Evolutionary conservation across 768 basidiomycete genomes (phyloP).

Genomic region (Rhizopogon rudus): DNA sequence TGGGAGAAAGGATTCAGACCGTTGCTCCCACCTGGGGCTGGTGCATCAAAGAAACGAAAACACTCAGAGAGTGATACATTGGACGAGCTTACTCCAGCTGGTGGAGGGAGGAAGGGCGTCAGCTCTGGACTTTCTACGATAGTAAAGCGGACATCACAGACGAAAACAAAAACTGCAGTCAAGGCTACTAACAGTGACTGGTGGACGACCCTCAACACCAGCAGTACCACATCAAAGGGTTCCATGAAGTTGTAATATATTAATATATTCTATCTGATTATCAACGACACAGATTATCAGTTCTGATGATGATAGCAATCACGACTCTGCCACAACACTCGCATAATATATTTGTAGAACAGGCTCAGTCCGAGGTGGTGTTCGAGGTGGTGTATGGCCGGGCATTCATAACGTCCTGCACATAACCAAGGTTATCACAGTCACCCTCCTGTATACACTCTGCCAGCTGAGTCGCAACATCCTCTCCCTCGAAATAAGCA

Average conservation of each 20-base stretch:
- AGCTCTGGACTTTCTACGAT: constrained; percentile 59
- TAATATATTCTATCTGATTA: neutral
- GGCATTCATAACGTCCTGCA: no score
- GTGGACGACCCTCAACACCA: neutral
- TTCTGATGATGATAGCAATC: no score
- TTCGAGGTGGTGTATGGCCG: no score
- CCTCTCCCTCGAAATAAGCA: constrained; percentile 49
- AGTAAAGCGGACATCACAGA: constrained; percentile 24
- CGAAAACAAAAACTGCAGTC: neutral
- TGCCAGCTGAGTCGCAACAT: no score
- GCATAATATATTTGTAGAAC: no score
- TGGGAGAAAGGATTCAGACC: constrained; percentile 61
- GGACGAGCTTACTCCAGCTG: constrained; percentile 27
- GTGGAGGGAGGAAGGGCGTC: constrained; percentile 56
- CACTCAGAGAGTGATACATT: constrained; percentile 1
- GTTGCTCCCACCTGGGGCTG: neutral
- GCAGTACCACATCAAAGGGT: neutral
- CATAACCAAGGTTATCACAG: no score
- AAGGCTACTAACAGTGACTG: neutral
- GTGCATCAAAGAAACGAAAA: constrained; percentile 13
- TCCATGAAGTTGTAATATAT: neutral
- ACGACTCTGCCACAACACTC: no score
- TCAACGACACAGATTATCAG: neutral
- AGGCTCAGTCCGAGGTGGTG: no score
- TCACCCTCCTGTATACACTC: no score